Base-by-base conservation (phyloP, 768 basidiomycete genomes). In the Boletellus emodensis region DNA sequence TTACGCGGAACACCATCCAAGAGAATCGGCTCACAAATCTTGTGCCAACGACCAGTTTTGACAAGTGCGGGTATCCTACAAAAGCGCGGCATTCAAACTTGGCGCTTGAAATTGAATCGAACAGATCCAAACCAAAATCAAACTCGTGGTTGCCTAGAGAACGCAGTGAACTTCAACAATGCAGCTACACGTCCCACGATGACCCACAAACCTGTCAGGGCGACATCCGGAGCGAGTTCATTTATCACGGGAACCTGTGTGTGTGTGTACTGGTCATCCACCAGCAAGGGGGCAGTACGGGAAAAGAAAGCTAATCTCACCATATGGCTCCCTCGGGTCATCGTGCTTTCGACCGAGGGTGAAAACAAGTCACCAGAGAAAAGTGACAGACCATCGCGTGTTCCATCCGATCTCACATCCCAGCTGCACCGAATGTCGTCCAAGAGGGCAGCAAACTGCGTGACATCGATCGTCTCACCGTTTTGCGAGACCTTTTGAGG, bases 351-450 rank as follows among this genome's bases (percentile, higher is more conserved):
- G 1, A 90, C 77, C 1, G 87, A 90, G 0, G 92, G 93, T 18
- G 87, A 84, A 65, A 94, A 94, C 10, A 91, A 73, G 66, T 95
- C 93, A 7, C 93, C 93, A 34, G 90, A 93, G 68, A 94, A 96
- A 4, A 96, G 69, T 0, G 85, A 74, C 7, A 96, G 71, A 0
- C 92, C 92, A 59, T 91, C 86, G 55, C 73, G 74, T 43, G 72
- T 69, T 5, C 79, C 78, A 54, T 82, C 78, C 35, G 65, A 39
- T 51, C 72, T 58, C 34, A 71, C 57, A 4, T 69, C 55, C 88
- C 88, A 91, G 34, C 66, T 63, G 45, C 73, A 67, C 44, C 89
- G 77, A 26, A 90, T 70, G 51, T 78, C 73, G 47, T 87, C 74
- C 22, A 94, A 68, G 33, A 87, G 72, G 11, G 82, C 79, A n/a